Base-by-base conservation (phyloP, 1,284 basidiomycete species). In the Ustilago loliicola region DNA sequence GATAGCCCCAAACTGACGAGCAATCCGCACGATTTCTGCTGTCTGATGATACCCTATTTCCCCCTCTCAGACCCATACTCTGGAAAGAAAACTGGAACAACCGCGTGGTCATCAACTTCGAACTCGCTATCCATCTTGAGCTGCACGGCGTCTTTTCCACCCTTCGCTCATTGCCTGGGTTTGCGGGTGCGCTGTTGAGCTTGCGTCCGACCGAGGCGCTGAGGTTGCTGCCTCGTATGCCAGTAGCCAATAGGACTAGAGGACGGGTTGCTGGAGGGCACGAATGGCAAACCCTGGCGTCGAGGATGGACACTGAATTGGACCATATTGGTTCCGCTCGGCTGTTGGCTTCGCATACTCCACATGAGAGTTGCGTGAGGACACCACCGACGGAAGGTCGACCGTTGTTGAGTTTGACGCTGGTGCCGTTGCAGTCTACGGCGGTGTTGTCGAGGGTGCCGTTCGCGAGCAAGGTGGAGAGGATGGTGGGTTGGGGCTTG, bases 251-350 rank as follows among this genome's bases (percentile, higher is more conserved):
- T 6, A 30, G 34, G 23, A 3, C 9, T 29, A 38, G 63, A 21
- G 32, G 13, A 29, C 6, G 61, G 53, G 0, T 21, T 8, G 21
- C n/a, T 7, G 42, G 21, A 21, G 42, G 42, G 8, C 52, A 52
- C 5, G 52, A 62, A 34, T 76, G 73, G 73, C 73, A 65, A 8
- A 29, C 27, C 13, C 50, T 76, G 15, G 68, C 73, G 4, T 65
- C 65, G 3, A 23, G 65, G 25, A 76, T 76, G 73, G 73, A 76
- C 42, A 54, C 45, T 15, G 68, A 76, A 30, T 25, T 76, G 52
- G 73, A 72, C 27, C 65, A 64, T 17, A 65, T 76, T 45, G 73
- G 73, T 17, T 42, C 61, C 9, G 61, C 73, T 5, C n/a, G 51
- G 4, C 21, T 76, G 61, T 21, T 76, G 47, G 50, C 45, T 13